These are phyloP conservation scores for Exobasidium rhododendri DNA, from an alignment of 1,284 basidiomycete genomes.

Conservation along the genomic window DNA sequence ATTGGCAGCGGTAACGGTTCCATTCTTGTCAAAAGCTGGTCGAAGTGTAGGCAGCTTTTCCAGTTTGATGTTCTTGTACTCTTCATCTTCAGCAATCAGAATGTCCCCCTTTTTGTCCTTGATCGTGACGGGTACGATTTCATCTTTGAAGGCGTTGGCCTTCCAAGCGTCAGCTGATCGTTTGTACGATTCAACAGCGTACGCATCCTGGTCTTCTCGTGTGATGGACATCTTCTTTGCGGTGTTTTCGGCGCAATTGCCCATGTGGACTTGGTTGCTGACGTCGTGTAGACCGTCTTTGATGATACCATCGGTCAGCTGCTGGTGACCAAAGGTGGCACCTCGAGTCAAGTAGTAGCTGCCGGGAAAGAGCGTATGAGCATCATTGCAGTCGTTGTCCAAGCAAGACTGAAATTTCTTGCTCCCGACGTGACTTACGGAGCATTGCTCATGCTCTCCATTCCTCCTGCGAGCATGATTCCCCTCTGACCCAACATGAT, in stretches of 20 bases:
- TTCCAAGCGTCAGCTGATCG: conserved; percentile 89
- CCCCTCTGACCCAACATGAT: conserved; percentile 56
- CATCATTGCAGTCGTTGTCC: not conserved
- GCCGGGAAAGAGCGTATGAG: too few relatives aligned
- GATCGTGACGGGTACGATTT: conserved; percentile 76
- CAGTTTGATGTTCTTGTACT: conserved; percentile 68
- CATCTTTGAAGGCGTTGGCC: conserved; percentile 75
- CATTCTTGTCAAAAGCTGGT: conserved; percentile 57
- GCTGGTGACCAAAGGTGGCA: conserved; percentile 84
- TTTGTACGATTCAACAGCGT: conserved; percentile 82
- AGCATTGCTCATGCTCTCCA: conserved; percentile 58
- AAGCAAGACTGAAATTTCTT: not conserved
- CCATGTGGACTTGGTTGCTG: conserved; percentile 35
- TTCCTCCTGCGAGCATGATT: conserved; percentile 58
- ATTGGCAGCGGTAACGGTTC: conserved; percentile 58
- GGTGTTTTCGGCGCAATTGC: conserved; percentile 56
- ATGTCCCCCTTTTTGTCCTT: conserved; percentile 83
- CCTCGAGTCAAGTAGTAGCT: conserved; percentile 89
- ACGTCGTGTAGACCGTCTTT: conserved; percentile 71
- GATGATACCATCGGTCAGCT: conserved; percentile 81
- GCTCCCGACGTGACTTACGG: too few relatives aligned
- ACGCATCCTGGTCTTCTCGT: conserved; percentile 5
- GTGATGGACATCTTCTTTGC: not conserved
- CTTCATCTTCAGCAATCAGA: conserved; percentile 86
- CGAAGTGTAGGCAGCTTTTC: conserved; percentile 56